Evolutionary conservation across 2,329 filamentous ascomycete genomes (phyloP), one percentile per base, ranked within the genome.

Genomic region (Diaporthe eres): DNA sequence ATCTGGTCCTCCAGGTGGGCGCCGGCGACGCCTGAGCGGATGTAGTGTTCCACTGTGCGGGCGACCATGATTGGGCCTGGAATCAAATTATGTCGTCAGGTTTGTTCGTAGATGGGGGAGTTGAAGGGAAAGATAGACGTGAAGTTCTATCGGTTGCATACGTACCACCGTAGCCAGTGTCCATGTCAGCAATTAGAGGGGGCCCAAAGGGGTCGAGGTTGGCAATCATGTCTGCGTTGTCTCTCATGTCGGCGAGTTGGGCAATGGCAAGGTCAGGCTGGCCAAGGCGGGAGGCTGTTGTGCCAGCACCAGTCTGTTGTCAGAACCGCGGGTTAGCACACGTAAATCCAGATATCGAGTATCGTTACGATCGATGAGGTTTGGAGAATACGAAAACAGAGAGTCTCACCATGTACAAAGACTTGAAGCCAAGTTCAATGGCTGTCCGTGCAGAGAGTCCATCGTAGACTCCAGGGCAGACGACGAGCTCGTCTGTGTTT

Each of bases 391-490:
- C 2, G 2, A 3, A 42, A 22, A 2, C 1, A 53, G 15, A 17
- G 22, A 8, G 4, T 28, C 85, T 60, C 83, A 91, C 90, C 91
- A 93, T 92, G 82, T 93, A 92, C 60, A 93, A 81, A 72, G 85
- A 87, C 63, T 92, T 88, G 76, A 91, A 91, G 3, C 89, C 90
- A 31, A 89, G 84, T 47, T 85, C 83, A 49, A 92, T 83, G 1
- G 90, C 90, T 77, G 92, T 87, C 3, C 91, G 85, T 1, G 91
- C 90, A 3, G 90, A 90, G 55, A 92, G 86, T 4, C 91, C 91
- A 85, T 93, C 91, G 78, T 92, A 92, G 7, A 93, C 90, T 51
- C 91, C 90, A 0, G 90, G 90, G 75, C 88, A 90, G 4, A 91
- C 87, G 49, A 92, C 77, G 53, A 87, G 82, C 67, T 84, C 81